These are phyloP conservation scores for Cetradonia linearis DNA, from an alignment of 495 filamentous ascomycete genomes.

Conservation along the genomic window DNA sequence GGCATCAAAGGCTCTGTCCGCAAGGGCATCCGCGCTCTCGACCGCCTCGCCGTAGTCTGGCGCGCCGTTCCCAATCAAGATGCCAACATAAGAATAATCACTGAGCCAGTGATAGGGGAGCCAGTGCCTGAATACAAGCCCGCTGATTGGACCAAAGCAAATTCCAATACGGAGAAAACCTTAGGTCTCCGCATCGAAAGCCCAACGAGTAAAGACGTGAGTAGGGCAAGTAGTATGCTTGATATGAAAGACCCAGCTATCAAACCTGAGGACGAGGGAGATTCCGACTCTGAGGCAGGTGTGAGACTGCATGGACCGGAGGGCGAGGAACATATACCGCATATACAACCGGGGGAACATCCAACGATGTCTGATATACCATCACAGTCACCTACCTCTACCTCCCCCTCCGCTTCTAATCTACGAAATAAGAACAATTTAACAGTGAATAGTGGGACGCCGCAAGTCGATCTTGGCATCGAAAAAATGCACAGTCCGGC, in stretches of 20 bases:
- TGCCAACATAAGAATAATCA: slow-evolving; percentile 37
- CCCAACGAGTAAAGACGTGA: slow-evolving; percentile 51
- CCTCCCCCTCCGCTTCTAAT: background rate
- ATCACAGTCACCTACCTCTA: background rate
- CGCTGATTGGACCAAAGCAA: slow-evolving; percentile 59
- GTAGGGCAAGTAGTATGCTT: slow-evolving; percentile 49
- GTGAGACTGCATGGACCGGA: slow-evolving; percentile 28
- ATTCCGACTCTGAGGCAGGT: slow-evolving; percentile 25
- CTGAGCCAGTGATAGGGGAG: slow-evolving; percentile 49
- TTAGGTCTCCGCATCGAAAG: slow-evolving; percentile 56
- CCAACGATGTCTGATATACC: background rate
- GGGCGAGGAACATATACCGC: slow-evolving; percentile 26
- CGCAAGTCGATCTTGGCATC: slow-evolving; percentile 8
- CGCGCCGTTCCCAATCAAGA: slow-evolving; percentile 29
- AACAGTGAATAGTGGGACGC: background rate
- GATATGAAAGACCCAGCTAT: slow-evolving; percentile 41
- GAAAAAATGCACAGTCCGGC: slow-evolving; percentile 9
- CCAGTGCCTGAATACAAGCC: slow-evolving; percentile 55
- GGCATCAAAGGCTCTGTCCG: slow-evolving; percentile 68
- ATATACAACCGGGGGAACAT: background rate
- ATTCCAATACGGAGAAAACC: slow-evolving; percentile 42
- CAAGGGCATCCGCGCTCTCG: slow-evolving; percentile 73
- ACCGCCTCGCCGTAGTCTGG: slow-evolving; percentile 86
- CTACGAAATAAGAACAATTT: background rate
- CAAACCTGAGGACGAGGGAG: slow-evolving; percentile 28